A percentile compares a stretch with the other conserved stretches of the same genome.
phyloP scores from a whole-genome alignment of 2,329 filamentous ascomycete species.

The Fusarium stilboides region DNA sequence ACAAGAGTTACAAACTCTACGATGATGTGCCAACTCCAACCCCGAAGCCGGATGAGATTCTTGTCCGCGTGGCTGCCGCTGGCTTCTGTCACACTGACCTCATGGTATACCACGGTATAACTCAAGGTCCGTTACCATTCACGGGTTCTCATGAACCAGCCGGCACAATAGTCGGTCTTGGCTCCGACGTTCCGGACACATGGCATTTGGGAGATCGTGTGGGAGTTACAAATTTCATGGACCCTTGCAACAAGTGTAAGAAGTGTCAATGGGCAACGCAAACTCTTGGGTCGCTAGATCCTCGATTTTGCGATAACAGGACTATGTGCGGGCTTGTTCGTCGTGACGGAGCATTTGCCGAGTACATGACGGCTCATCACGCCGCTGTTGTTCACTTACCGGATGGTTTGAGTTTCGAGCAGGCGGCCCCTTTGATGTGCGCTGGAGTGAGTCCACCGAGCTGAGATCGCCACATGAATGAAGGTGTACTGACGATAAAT shows the following conservation, averaged over 20 bases:
- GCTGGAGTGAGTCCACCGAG: conserved; percentile 23
- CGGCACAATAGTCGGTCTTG: conserved; percentile 38
- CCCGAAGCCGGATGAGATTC: conserved; percentile 25
- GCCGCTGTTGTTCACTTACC: conserved; percentile 32
- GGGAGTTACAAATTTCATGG: conserved; percentile 39
- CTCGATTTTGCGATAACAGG: conserved; percentile 40
- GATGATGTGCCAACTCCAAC: conserved; percentile 26
- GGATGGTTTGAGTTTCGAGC: conserved; percentile 34
- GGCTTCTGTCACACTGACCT: conserved; percentile 44
- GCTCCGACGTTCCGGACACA: conserved; percentile 18
- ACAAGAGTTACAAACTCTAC: conserved; percentile 25
- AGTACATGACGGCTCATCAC: conserved; percentile 39
- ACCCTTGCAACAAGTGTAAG: conserved; percentile 34
- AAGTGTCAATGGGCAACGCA: conserved; percentile 36
- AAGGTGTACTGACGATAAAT: neutral
- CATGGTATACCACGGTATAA: conserved; percentile 40
- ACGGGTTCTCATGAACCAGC: conserved; percentile 46
- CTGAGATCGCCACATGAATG: neutral
- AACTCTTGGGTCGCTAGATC: conserved; percentile 25
- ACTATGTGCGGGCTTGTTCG: conserved; percentile 34
- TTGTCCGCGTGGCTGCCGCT: conserved; percentile 25
- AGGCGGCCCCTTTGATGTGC: conserved; percentile 40
- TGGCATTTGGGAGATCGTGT: conserved; percentile 38
- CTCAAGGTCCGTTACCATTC: conserved; percentile 33
- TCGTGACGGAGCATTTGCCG: conserved; percentile 34